Evolutionary conservation across 2,329 filamentous ascomycete genomes (phyloP).

Genomic region (Geosmithia flava): DNA sequence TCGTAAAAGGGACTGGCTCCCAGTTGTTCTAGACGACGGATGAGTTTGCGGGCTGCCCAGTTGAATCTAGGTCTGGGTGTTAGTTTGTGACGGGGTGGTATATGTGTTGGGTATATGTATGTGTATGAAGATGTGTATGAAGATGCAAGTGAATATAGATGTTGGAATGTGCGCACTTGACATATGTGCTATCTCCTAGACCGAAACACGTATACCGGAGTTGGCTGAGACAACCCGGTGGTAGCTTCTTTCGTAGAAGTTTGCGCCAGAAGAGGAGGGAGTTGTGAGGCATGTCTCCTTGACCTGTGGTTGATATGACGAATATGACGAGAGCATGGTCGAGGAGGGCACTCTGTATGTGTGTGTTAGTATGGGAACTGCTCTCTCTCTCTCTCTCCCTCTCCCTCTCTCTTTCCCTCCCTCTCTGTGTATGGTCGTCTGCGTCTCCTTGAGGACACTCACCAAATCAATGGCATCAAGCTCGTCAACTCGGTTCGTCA

Average conservation of each 20-base stretch:
- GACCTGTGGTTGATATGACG: slow-evolving; percentile 82
- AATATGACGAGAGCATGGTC: slow-evolving; percentile 56
- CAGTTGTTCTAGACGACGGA: slow-evolving; percentile 72
- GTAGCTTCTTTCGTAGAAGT: slow-evolving; percentile 66
- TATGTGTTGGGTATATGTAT: neutral
- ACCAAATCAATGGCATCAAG: slow-evolving; percentile 68
- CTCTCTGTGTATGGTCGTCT: no score
- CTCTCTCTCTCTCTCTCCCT: no score
- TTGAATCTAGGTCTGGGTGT: slow-evolving; percentile 55
- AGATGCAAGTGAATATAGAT: neutral
- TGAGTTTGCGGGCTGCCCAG: slow-evolving; percentile 80
- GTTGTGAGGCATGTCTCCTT: slow-evolving; percentile 86
- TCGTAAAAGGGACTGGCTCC: slow-evolving; percentile 67
- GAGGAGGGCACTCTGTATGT: slow-evolving; percentile 33
- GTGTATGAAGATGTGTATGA: neutral
- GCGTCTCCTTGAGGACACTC: slow-evolving; percentile 30
- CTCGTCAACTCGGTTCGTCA: slow-evolving; percentile 62
- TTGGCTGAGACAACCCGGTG: slow-evolving; percentile 52
- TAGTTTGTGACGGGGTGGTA: neutral
- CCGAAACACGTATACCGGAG: slow-evolving; percentile 79
- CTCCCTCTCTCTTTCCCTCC: no score
- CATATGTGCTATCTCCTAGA: slow-evolving; percentile 87
- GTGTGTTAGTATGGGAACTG: slow-evolving; percentile 2
- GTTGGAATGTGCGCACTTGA: slow-evolving; percentile 58
- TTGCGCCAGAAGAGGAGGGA: slow-evolving; percentile 73